Base-by-base conservation (phyloP, 2,329 filamentous ascomycete species). In the Tolypocladium sp. region DNA sequence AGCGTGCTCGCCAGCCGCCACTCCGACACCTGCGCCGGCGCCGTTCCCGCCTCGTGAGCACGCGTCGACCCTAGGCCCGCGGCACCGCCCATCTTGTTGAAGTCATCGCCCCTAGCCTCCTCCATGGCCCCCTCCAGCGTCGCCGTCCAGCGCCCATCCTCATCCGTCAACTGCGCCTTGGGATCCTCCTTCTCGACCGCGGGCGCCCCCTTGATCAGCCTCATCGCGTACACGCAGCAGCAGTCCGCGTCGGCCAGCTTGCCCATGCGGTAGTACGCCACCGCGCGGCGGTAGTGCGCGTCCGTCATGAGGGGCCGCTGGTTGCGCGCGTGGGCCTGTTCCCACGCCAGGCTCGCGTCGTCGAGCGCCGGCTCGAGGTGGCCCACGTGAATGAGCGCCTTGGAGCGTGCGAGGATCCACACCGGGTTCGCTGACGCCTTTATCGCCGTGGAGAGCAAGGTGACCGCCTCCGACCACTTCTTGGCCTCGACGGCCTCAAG, bases 391-490 rank as follows among this genome's bases (percentile, higher is more conserved):
- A 90, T 82, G 69, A 92, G 87, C 44, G 91, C 91, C 49, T 87
- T 91, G 5, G 91, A 89, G 25, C 93, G 90, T 64, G 89, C 86
- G 63, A 94, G 84, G 62, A 93, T 88, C 83, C 94, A 97, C 55
- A 82, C 76, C 1, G 91, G 89, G 3, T 90, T 91, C 44, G 77
- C 78, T 0, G 87, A 85, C 15, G 79, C 79, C 61, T 84, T 75
- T 40, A 96, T 77, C 8, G 90, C 91, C 44, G 77, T 73, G 9
- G 88, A 88, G 63, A 89, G 88, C 66, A 86, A 82, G 41, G 77
- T 71, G 65, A 96, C 83, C 52, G 90, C 92, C 54, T 80, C 78
- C 6, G 80, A 75, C 72, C 85, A 93, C 61, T 92, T 81, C 56
- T 81, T 81, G 10, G 74, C 77, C 35, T 83, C 75, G 59, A 91